Percentiles rank a stretch among this genome's conserved stretches.
These are phyloP conservation scores for Candida vartiovaarae DNA, from an alignment of 805 yeast species.

Conservation along the genomic window DNA sequence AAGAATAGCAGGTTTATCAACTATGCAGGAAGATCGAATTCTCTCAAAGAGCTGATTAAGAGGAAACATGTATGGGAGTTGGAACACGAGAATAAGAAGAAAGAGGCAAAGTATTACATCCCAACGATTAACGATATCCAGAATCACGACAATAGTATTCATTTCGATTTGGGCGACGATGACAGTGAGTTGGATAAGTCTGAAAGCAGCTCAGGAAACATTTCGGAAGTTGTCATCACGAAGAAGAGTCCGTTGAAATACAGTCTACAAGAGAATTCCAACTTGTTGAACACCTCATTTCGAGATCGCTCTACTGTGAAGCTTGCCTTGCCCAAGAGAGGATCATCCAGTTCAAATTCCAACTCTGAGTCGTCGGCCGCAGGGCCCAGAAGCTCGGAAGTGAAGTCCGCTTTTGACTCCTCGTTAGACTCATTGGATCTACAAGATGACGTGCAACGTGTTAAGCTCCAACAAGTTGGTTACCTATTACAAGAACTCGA, in stretches of 20 bases:
- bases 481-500: constrained; percentile 11
- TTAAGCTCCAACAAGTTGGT: constrained; percentile 12
- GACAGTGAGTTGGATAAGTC: too few species aligned
- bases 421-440: constrained; percentile 2
- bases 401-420: constrained; percentile 3
- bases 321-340: not conserved
- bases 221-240: constrained; percentile 18
- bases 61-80: constrained; percentile 36
- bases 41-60: constrained; percentile 34
- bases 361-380: not conserved
- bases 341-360: not conserved
- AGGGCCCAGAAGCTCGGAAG: not conserved
- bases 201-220: constrained; percentile 1
- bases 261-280: constrained; percentile 6
- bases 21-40: constrained; percentile 30
- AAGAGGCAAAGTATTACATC: constrained; percentile 12
- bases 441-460: constrained; percentile 11
- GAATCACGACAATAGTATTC: constrained; percentile 3
- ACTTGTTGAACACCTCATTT: constrained; percentile 3
- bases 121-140: constrained; percentile 24
- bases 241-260: constrained; percentile 14
- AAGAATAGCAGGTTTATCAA: constrained; percentile 45
- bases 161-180: constrained; percentile 21
- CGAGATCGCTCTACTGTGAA: not conserved
- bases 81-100: constrained; percentile 1